These are phyloP conservation scores for Russula griseocarnosa DNA, from an alignment of 768 basidiomycete genomes.

Conservation along the genomic window DNA sequence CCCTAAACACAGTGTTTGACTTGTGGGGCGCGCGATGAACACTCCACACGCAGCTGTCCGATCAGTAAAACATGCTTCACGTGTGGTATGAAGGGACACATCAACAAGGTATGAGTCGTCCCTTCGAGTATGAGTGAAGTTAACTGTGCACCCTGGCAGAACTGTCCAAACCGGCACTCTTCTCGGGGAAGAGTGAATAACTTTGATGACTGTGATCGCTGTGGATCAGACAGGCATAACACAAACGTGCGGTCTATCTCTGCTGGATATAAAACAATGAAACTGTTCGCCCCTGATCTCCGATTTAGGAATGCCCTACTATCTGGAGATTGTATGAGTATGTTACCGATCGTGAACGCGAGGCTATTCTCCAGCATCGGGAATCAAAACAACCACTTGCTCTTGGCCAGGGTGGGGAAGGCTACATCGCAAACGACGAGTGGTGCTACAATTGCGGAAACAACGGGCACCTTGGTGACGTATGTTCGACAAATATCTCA, in stretches of 20 bases:
- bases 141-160: slow-evolving; percentile 38
- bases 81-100: slow-evolving; percentile 83
- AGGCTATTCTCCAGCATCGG: slow-evolving; percentile 43
- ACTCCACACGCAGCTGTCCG: slow-evolving; percentile 71
- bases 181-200: slow-evolving; percentile 33
- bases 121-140: neutral
- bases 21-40: slow-evolving; percentile 77
- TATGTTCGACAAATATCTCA: slow-evolving; percentile 38
- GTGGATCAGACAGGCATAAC: slow-evolving; percentile 60
- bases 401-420: slow-evolving; percentile 72
- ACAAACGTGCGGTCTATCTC: slow-evolving; percentile 48
- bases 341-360: slow-evolving; percentile 51
- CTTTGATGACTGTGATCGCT: slow-evolving; percentile 60
- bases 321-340: slow-evolving; percentile 81
- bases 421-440: slow-evolving; percentile 65
- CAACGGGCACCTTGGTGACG: slow-evolving; percentile 74
- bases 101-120: slow-evolving; percentile 50
- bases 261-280: neutral
- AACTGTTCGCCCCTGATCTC: slow-evolving; percentile 1
- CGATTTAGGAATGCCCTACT: slow-evolving; percentile 73
- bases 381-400: slow-evolving; percentile 46
- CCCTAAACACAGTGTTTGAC: slow-evolving; percentile 61
- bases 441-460: slow-evolving; percentile 84
- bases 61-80: slow-evolving; percentile 76
- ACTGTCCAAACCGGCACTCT: slow-evolving; percentile 62